Percentiles rank a stretch among this genome's conserved stretches.
These are phyloP conservation scores for Lachnellula arida DNA, from an alignment of 2,329 filamentous ascomycete genomes.

Conservation along the genomic window DNA sequence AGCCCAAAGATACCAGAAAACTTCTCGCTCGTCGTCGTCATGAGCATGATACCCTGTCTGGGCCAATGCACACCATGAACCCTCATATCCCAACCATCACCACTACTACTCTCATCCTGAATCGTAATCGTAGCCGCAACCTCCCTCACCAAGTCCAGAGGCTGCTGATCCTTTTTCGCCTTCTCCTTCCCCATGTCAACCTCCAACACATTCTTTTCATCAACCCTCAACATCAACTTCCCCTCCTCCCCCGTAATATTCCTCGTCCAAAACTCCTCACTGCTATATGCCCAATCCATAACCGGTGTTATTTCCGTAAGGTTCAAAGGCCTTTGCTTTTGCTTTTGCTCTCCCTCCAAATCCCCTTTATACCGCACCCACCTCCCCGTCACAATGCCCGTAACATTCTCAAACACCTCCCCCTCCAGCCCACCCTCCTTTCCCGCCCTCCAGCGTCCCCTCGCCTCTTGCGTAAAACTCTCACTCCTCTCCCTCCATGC, in stretches of 20 bases:
- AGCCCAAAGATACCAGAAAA: conserved; percentile 87
- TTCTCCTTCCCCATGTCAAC: conserved; percentile 1
- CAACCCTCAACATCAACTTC: conserved; percentile 64
- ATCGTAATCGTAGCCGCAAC: conserved; percentile 67
- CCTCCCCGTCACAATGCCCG: conserved; percentile 30
- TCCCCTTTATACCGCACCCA: conserved; percentile 29
- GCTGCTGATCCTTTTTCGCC: conserved; percentile 2
- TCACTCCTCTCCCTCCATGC: conserved; percentile 61
- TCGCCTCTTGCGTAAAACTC: conserved; percentile 53
- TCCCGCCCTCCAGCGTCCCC: conserved; percentile 26
- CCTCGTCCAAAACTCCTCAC: conserved; percentile 58
- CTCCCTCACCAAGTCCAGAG: conserved; percentile 49
- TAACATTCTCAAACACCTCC: conserved; percentile 32
- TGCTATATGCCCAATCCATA: conserved; percentile 57
- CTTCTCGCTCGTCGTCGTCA: conserved; percentile 90
- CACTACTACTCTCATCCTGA: conserved; percentile 64
- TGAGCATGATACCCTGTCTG: conserved; percentile 69
- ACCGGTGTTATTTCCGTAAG: conserved; percentile 59
- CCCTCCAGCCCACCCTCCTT: conserved; percentile 16
- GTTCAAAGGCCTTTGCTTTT: conserved; percentile 47
- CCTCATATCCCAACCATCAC: conserved; percentile 73
- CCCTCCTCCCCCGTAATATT: conserved; percentile 75
- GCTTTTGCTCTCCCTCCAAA: conserved; percentile 13
- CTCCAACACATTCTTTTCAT: conserved; percentile 37
- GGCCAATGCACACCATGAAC: conserved; percentile 85